phyloP scores from a whole-genome alignment of 208 protist genomes.

The Strigomonas galati region DNA sequence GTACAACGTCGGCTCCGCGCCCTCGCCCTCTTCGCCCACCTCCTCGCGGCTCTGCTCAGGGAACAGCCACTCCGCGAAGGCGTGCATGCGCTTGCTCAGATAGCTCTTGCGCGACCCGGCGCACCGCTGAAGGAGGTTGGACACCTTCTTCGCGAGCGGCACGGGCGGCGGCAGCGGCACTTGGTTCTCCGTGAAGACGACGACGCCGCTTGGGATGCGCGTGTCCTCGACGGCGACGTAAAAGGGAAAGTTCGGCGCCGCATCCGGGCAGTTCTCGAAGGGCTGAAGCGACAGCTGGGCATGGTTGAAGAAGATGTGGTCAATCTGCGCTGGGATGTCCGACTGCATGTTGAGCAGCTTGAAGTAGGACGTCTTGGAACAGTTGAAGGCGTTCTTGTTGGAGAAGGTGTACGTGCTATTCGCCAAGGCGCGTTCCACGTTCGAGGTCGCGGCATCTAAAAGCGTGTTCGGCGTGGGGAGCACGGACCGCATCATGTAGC shows the following conservation, averaged over 20 bases:
- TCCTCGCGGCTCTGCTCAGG: not conserved
- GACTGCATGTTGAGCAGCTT: slow-evolving; percentile 68
- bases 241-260: slow-evolving; percentile 33
- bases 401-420: slow-evolving; percentile 64
- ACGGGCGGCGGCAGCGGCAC: slow-evolving; percentile 26
- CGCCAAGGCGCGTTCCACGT: slow-evolving; percentile 7
- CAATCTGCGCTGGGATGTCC: slow-evolving; percentile 80
- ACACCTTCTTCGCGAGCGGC: slow-evolving; percentile 15
- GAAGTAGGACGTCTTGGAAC: slow-evolving; percentile 70
- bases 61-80: not conserved
- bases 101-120: not conserved
- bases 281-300: slow-evolving; percentile 40
- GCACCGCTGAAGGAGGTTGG: not conserved
- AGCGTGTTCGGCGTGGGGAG: slow-evolving; percentile 36
- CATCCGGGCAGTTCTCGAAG: slow-evolving; percentile 78
- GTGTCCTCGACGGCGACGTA: slow-evolving; percentile 21
- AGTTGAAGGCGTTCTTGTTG: slow-evolving; percentile 71
- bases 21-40: not conserved
- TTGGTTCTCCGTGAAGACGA: slow-evolving; percentile 75
- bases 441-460: not conserved
- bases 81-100: not conserved
- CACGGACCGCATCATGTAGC: slow-evolving; percentile 66
- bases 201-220: slow-evolving; percentile 47
- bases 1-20: slow-evolving; percentile 18
- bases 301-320: slow-evolving; percentile 77